phyloP scores from a whole-genome alignment of 164 flowering plant species.

The Umbilicus rupestris region DNA sequence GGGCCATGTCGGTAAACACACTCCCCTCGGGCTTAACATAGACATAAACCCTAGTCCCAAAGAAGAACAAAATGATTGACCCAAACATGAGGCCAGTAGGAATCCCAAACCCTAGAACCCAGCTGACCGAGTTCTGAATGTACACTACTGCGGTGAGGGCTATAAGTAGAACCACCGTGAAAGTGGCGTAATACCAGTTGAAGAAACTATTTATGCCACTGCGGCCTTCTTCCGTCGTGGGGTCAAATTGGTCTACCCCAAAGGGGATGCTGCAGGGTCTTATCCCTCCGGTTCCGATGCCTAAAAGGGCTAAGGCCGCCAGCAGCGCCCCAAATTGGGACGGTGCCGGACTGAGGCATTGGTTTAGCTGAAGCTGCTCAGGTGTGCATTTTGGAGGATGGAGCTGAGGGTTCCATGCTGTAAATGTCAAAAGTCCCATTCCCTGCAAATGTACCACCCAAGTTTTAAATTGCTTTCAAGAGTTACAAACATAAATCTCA shows the following conservation, averaged over 20 bases:
- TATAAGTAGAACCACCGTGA: conserved; percentile 49
- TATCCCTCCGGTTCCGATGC: conserved; percentile 62
- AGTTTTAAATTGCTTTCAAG: too few relatives aligned
- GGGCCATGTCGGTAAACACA: conserved; percentile 42
- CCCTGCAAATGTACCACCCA: conserved; percentile 33
- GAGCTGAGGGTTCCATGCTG: conserved; percentile 38
- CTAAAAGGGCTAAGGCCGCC: conserved; percentile 28
- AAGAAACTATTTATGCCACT: conserved; percentile 69
- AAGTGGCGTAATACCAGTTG: conserved; percentile 81
- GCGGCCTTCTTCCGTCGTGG: conserved; percentile 50
- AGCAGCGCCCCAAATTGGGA: conserved; percentile 35
- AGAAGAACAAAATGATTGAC: conserved; percentile 44
- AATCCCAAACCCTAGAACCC: conserved; percentile 64
- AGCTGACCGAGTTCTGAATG: conserved; percentile 55
- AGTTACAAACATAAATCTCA: too few relatives aligned
- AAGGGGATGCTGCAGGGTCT: conserved; percentile 81
- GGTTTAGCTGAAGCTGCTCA: background rate
- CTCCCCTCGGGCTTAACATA: conserved; percentile 62
- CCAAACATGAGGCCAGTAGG: conserved; percentile 48
- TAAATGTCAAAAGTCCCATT: conserved; percentile 40
- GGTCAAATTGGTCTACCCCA: conserved; percentile 79
- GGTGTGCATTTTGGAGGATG: conserved; percentile 41
- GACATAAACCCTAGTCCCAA: conserved; percentile 53
- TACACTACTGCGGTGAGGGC: conserved; percentile 59
- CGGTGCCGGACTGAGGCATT: conserved; percentile 31